These are phyloP conservation scores for Rhodamnia argentea DNA, from an alignment of 345 rosid species.

Conservation along the genomic window DNA sequence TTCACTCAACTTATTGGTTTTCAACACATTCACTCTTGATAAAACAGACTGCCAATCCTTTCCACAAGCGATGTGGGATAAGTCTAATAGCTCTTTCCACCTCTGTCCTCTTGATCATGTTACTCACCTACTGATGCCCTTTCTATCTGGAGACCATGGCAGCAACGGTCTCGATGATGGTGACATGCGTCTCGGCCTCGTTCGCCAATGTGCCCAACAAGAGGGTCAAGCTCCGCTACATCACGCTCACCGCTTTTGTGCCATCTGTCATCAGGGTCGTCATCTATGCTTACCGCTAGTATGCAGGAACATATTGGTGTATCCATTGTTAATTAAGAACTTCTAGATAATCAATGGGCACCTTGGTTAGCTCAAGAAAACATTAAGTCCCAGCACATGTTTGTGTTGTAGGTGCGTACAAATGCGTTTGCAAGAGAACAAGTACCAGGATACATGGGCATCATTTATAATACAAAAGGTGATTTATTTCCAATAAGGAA, in stretches of 20 bases:
- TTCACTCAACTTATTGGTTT: constrained; percentile 11
- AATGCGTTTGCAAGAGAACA: neutral
- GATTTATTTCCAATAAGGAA: neutral
- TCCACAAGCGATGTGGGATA: too few relatives aligned
- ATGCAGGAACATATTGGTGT: neutral
- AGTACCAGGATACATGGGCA: neutral
- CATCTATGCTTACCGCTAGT: neutral
- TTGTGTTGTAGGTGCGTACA: neutral
- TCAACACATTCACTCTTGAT: constrained; percentile 4
- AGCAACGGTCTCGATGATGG: constrained; percentile 5
- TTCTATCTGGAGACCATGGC: constrained; percentile 7
- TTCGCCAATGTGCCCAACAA: neutral
- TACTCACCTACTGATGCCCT: constrained; percentile 8
- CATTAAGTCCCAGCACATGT: neutral
- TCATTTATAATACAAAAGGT: neutral
- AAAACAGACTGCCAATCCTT: too few relatives aligned
- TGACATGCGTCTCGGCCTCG: constrained; percentile 11
- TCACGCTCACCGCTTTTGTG: neutral
- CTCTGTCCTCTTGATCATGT: constrained; percentile 2
- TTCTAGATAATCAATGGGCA: neutral
- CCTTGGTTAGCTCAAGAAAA: neutral
- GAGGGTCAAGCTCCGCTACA: neutral
- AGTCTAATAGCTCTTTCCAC: neutral
- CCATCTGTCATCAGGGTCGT: neutral
- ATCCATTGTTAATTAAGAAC: neutral